Percentiles rank a stretch among this genome's conserved stretches.
These are phyloP conservation scores for Aspergillus sp. DNA, from an alignment of 2,329 filamentous ascomycete species.

Conservation along the genomic window DNA sequence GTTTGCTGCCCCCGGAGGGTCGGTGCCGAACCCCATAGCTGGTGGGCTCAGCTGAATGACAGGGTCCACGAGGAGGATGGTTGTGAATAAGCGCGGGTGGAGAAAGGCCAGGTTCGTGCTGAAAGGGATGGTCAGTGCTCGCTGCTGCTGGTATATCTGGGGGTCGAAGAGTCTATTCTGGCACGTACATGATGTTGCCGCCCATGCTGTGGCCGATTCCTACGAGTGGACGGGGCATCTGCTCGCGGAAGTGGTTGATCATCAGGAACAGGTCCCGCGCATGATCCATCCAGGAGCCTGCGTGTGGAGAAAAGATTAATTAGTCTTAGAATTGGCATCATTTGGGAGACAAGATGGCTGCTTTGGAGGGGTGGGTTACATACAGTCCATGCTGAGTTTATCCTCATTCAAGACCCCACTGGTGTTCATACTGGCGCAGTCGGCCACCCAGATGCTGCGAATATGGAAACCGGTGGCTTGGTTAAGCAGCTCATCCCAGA, in stretches of 20 bases:
- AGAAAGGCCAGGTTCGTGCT: slow-evolving; percentile 7
- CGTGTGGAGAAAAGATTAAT: background rate
- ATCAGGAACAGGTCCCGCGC: slow-evolving; percentile 20
- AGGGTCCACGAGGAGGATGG: slow-evolving; percentile 15
- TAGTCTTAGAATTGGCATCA: background rate
- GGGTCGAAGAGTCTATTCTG: background rate
- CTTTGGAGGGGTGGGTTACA: background rate
- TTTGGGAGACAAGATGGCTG: too few relatives aligned
- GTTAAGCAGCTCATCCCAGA: slow-evolving; percentile 9
- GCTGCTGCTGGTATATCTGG: background rate
- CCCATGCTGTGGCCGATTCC: slow-evolving; percentile 24
- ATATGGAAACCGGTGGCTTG: background rate
- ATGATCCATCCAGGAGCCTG: slow-evolving; percentile 19
- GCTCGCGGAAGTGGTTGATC: slow-evolving; percentile 9
- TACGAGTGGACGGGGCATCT: slow-evolving; percentile 21
- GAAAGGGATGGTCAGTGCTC: background rate
- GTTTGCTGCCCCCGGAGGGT: slow-evolving; percentile 3
- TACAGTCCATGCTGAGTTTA: slow-evolving; percentile 17
- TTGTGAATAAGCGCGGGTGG: slow-evolving; percentile 9
- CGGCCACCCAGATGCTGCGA: slow-evolving; percentile 16
- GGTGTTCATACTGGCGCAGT: slow-evolving; percentile 11
- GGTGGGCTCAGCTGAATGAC: slow-evolving; percentile 8
- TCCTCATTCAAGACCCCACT: slow-evolving; percentile 16
- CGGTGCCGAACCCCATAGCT: background rate
- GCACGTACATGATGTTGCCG: background rate